Conservation (phyloP, 2,329 filamentous ascomycete species). For the Apiospora aurea region DNA sequence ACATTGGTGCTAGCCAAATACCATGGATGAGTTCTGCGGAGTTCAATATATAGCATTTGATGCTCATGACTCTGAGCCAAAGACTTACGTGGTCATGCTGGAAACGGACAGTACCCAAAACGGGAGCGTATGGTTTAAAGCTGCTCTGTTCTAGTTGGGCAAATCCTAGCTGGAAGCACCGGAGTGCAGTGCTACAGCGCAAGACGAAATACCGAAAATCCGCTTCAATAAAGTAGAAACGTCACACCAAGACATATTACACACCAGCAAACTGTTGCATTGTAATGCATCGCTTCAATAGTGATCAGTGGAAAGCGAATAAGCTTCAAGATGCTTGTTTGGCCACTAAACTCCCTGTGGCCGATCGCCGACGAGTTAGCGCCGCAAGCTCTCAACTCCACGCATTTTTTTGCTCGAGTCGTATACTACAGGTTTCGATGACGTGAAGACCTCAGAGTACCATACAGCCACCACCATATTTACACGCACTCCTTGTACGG, state of each 20-base stretch:
- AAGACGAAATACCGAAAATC: neutral
- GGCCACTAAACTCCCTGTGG: constrained; percentile 14
- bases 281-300: neutral
- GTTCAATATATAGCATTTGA: too few relatives aligned
- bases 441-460: constrained; percentile 32
- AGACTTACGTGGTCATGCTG: too few relatives aligned
- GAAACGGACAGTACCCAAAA: too few relatives aligned
- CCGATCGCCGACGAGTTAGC: constrained; percentile 22
- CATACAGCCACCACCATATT: constrained; percentile 9
- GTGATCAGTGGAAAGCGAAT: neutral
- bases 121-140: neutral
- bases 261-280: neutral
- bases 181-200: neutral
- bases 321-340: neutral
- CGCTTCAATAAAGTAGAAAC: neutral
- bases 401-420: constrained; percentile 27
- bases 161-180: neutral
- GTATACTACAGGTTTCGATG: constrained; percentile 30
- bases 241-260: too few relatives aligned
- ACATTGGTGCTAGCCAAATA: constrained; percentile 76
- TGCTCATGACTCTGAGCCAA: too few relatives aligned
- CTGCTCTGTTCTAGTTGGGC: neutral
- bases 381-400: constrained; percentile 11
- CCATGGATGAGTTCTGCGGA: too few relatives aligned
- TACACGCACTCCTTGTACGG: neutral